Percentiles rank a stretch among this genome's conserved stretches.
These are phyloP conservation scores for Omphalea diandra DNA, from an alignment of 441 rosid genomes.

Conservation along the genomic window DNA sequence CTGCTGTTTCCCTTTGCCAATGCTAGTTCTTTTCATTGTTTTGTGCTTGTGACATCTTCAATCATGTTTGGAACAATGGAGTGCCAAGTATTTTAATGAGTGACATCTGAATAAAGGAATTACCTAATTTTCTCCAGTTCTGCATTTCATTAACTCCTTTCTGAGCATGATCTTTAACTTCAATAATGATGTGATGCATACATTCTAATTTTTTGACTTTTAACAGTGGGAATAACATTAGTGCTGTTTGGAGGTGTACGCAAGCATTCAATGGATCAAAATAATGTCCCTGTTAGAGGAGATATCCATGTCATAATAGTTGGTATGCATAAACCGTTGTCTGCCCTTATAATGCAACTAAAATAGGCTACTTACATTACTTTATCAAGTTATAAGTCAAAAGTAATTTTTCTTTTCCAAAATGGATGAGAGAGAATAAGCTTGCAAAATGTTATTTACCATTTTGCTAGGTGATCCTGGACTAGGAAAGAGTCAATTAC, in stretches of 20 bases:
- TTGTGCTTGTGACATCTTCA: conserved; percentile 7
- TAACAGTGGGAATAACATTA: conserved; percentile 89
- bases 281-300: conserved; percentile 99
- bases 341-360: conserved; percentile 11
- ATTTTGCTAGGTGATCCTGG: conserved; percentile 91
- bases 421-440: conserved; percentile 6
- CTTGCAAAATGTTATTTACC: conserved; percentile 17
- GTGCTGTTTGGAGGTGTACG: conserved; percentile 96
- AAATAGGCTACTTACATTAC: neutral
- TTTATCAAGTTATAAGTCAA: neutral
- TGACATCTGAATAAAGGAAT: neutral
- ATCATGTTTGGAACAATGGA: conserved; percentile 1
- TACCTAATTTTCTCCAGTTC: conserved; percentile 9
- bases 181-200: conserved; percentile 14
- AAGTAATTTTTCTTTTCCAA: neutral
- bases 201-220: conserved; percentile 21
- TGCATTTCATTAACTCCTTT: conserved; percentile 4
- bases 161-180: conserved; percentile 8
- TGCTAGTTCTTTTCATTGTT: conserved; percentile 12
- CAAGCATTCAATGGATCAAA: conserved; percentile 80
- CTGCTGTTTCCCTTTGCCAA: neutral
- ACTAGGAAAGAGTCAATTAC: conserved; percentile 93
- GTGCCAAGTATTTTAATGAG: conserved; percentile 7
- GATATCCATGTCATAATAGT: conserved; percentile 97
- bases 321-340: conserved; percentile 49